phyloP scores from a whole-genome alignment of 345 rosid species.

The Litchi chinensis region DNA sequence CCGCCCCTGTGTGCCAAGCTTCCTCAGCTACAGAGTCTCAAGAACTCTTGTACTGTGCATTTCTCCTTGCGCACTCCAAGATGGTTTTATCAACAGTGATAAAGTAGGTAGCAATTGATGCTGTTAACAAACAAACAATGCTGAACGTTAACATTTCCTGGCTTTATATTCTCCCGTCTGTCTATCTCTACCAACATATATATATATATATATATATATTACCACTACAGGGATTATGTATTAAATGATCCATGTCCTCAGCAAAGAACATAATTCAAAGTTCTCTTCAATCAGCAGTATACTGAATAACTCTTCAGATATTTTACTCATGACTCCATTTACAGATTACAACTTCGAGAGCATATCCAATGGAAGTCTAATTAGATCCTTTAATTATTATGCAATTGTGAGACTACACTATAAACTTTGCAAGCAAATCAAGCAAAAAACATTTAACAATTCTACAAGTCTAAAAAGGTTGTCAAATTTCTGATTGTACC shows the following conservation, averaged over 20 bases:
- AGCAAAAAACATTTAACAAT: not conserved
- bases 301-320: not conserved
- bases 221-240: too few species aligned
- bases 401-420: not conserved
- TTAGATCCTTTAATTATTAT: not conserved
- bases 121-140: conserved; percentile 35
- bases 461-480: not conserved
- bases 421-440: not conserved
- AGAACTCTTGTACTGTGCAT: conserved; percentile 35
- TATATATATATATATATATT: not conserved
- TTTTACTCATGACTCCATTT: not conserved
- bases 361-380: not conserved
- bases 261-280: too few species aligned
- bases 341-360: not conserved
- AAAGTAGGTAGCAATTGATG: conserved; percentile 59
- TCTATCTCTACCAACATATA: too few species aligned
- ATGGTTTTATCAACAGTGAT: conserved; percentile 65
- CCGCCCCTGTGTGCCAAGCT: not conserved
- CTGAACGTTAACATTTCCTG: not conserved
- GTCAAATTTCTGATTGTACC: conserved; percentile 35
- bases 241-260: not conserved
- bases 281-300: not conserved
- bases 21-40: conserved; percentile 17
- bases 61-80: conserved; percentile 58
- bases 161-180: not conserved